Percentiles rank a stretch among this genome's conserved stretches.
Conservation (phyloP, 148 eudicot genomes). For the Simmondsia chinensis region DNA sequence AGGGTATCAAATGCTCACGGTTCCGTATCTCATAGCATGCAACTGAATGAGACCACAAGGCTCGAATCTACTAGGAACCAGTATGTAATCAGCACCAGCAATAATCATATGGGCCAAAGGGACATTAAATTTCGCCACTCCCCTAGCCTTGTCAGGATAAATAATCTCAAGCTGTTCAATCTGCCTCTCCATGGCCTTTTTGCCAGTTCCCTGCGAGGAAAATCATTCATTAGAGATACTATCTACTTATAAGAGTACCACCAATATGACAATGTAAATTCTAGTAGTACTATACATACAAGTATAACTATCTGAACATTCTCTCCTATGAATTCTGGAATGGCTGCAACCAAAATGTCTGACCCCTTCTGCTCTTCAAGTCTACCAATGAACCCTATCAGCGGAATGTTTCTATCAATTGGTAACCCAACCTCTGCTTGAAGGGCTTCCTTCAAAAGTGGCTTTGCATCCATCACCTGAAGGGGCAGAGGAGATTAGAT, state of each 20-base stretch:
- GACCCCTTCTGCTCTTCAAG: conserved; percentile 97
- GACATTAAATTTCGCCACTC: conserved; percentile 74
- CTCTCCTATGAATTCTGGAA: conserved; percentile 48
- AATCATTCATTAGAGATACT: neutral
- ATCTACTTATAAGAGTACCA: too few relatives aligned
- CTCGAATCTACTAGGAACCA: conserved; percentile 91
- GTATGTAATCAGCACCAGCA: conserved; percentile 80
- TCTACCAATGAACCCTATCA: conserved; percentile 95
- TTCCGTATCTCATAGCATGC: conserved; percentile 94
- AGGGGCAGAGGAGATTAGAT: neutral
- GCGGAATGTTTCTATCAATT: conserved; percentile 57
- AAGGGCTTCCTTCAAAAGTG: conserved; percentile 73
- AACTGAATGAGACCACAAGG: conserved; percentile 98
- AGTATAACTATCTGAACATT: conserved; percentile 77
- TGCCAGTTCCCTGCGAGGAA: conserved; percentile 74
- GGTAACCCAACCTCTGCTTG: conserved; percentile 91
- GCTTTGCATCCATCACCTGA: conserved; percentile 83
- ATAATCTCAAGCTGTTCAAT: conserved; percentile 52
- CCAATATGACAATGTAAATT: too few relatives aligned
- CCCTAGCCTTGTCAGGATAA: conserved; percentile 75
- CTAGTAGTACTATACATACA: conserved; percentile 45
- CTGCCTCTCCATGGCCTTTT: conserved; percentile 69
- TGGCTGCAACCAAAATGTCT: conserved; percentile 78
- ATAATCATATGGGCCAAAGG: conserved; percentile 82
- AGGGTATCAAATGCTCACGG: conserved; percentile 27